A percentile compares a stretch with the other conserved stretches of the same genome.
phyloP scores from a whole-genome alignment of 1,284 basidiomycete species.

The Somion occarium region DNA sequence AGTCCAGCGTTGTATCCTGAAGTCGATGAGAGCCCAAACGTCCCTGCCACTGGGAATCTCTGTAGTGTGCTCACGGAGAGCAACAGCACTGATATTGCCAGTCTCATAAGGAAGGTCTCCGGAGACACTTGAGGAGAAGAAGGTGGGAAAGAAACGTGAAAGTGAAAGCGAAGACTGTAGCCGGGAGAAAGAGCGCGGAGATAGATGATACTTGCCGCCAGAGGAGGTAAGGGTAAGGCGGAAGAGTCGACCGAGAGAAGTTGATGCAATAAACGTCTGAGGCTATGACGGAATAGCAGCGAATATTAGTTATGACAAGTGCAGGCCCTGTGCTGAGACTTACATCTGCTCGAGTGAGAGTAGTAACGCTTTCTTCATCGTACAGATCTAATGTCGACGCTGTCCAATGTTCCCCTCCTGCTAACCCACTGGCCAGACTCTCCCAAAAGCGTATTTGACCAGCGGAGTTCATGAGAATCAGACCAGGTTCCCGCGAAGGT shows the following conservation, averaged over 20 bases:
- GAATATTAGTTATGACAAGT: background rate
- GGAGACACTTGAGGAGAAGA: constrained; percentile 37
- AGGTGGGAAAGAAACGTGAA: constrained; percentile 53
- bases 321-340: too few species aligned
- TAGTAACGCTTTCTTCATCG: constrained; percentile 58
- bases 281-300: constrained; percentile 32
- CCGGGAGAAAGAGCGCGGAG: constrained; percentile 51
- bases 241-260: constrained; percentile 62
- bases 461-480: constrained; percentile 60
- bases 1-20: constrained; percentile 64
- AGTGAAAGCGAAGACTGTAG: constrained; percentile 51
- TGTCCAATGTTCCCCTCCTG: constrained; percentile 70
- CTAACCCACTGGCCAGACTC: constrained; percentile 73
- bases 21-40: constrained; percentile 63
- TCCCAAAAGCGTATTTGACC: constrained; percentile 77
- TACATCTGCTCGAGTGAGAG: constrained; percentile 60
- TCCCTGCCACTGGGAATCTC: constrained; percentile 36
- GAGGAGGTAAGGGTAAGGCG: constrained; percentile 59
- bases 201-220: constrained; percentile 61
- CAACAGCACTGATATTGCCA: constrained; percentile 58
- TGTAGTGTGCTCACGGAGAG: constrained; percentile 39
- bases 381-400: constrained; percentile 47
- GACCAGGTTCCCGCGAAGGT: constrained; percentile 68
- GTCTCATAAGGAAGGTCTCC: constrained; percentile 29
- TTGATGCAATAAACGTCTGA: constrained; percentile 64